Percentiles rank a stretch among this genome's conserved stretches.
phyloP scores from a whole-genome alignment of 176 grass and related monocot genomes.

The Musa itinerans region DNA sequence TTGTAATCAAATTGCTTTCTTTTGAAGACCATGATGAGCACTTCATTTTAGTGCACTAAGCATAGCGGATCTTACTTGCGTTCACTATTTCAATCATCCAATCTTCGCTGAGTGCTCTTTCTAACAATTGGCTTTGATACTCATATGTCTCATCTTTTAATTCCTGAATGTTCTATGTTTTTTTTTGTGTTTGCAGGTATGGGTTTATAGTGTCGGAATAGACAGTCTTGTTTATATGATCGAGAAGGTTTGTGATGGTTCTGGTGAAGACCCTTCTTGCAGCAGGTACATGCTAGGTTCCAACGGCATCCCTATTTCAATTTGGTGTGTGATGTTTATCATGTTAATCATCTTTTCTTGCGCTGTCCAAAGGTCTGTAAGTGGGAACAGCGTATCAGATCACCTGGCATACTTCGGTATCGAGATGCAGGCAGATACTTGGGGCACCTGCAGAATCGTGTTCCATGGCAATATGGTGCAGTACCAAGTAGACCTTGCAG shows the following conservation, averaged over 20 bases:
- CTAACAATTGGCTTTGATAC: neutral
- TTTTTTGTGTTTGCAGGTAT: conserved; percentile 41
- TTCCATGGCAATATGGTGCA: conserved; percentile 20
- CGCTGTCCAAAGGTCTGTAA: conserved; percentile 30
- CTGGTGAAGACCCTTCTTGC: conserved; percentile 54
- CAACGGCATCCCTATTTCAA: neutral
- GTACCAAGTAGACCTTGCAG: conserved; percentile 32
- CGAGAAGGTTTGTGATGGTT: conserved; percentile 42
- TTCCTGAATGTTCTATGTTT: neutral
- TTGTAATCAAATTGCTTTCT: neutral
- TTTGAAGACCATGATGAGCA: neutral
- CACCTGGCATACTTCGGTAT: conserved; percentile 72
- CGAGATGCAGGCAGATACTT: conserved; percentile 61
- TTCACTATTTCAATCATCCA: neutral
- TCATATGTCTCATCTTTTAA: too few relatives aligned
- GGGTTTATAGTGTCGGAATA: conserved; percentile 32
- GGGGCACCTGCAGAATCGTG: conserved; percentile 82
- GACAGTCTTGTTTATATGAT: conserved; percentile 25
- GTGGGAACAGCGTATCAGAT: conserved; percentile 49
- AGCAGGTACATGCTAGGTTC: conserved; percentile 35
- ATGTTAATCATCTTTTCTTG: neutral
- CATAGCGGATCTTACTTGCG: neutral
- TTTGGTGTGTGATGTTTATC: neutral
- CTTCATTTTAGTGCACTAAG: neutral
- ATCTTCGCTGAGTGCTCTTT: neutral